Percentiles rank a stretch among this genome's conserved stretches.
These are phyloP conservation scores for Carex arenaria DNA, from an alignment of 202 grass and related monocot species.

Conservation along the genomic window DNA sequence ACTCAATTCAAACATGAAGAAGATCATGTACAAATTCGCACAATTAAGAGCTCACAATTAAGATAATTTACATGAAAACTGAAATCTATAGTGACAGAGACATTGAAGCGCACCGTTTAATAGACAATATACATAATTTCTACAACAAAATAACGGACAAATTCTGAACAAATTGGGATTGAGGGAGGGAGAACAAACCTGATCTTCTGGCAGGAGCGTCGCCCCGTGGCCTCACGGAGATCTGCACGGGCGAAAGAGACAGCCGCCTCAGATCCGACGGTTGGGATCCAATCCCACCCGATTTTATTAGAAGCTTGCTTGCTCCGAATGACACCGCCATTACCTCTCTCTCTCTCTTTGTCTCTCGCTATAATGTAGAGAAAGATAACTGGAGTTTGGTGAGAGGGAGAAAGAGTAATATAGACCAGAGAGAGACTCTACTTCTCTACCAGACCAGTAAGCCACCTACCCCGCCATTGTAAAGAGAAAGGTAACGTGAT, in stretches of 20 bases:
- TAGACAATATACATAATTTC: background rate
- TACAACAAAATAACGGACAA: background rate
- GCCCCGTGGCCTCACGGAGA: conserved; percentile 19
- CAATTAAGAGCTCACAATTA: background rate
- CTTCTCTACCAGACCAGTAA: conserved; percentile 40
- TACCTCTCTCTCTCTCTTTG: background rate
- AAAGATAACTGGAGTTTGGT: conserved; percentile 35
- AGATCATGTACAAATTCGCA: background rate
- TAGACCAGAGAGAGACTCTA: conserved; percentile 6
- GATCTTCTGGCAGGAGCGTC: conserved; percentile 17
- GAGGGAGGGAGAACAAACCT: background rate
- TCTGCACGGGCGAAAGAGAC: conserved; percentile 20
- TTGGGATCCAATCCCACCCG: conserved; percentile 14
- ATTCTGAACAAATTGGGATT: background rate
- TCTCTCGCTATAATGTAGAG: background rate
- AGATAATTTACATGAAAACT: background rate
- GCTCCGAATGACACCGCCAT: conserved; percentile 16
- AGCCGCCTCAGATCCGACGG: conserved; percentile 26
- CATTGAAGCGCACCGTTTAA: background rate
- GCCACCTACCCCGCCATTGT: conserved; percentile 37
- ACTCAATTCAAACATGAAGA: background rate
- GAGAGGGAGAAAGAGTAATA: background rate
- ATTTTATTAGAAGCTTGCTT: conserved; percentile 25
- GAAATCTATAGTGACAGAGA: background rate
- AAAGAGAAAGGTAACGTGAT: background rate